These are phyloP conservation scores for Fusarium solani-melongenae DNA, from an alignment of 2,329 filamentous ascomycete species.

Conservation along the genomic window DNA sequence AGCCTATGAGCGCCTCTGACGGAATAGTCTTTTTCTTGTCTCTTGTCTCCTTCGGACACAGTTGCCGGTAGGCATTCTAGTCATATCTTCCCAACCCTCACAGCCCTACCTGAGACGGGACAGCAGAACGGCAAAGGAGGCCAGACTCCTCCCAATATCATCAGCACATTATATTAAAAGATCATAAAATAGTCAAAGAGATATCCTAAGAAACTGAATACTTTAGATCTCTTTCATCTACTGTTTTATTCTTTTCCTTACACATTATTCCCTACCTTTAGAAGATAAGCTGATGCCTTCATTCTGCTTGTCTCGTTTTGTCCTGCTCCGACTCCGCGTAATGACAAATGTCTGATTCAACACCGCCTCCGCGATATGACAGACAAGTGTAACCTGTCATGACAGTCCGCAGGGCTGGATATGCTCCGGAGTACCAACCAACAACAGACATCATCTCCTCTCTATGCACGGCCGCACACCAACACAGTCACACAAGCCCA, in stretches of 20 bases:
- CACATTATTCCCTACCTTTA: neutral
- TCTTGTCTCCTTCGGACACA: neutral
- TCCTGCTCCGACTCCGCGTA: neutral
- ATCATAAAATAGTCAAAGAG: neutral
- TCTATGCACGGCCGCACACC: neutral
- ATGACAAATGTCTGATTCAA: conserved; percentile 1
- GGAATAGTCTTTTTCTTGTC: neutral
- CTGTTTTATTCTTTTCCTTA: neutral
- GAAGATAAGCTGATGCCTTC: neutral
- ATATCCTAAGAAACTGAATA: neutral
- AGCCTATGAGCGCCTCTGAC: neutral
- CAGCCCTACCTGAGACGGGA: too few species aligned
- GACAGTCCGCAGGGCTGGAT: conserved; percentile 1
- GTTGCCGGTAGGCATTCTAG: neutral
- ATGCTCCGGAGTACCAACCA: neutral
- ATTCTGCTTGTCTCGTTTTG: neutral
- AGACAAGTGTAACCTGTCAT: neutral
- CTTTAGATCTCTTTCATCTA: neutral
- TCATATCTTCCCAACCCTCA: neutral
- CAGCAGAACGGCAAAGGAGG: neutral
- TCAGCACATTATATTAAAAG: neutral
- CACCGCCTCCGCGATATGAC: neutral
- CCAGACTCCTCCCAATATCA: neutral
- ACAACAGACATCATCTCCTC: neutral
- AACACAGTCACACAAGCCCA: neutral